These are phyloP conservation scores for Teunomyces lycoperdinae DNA, from an alignment of 805 yeast species.

Conservation along the genomic window DNA sequence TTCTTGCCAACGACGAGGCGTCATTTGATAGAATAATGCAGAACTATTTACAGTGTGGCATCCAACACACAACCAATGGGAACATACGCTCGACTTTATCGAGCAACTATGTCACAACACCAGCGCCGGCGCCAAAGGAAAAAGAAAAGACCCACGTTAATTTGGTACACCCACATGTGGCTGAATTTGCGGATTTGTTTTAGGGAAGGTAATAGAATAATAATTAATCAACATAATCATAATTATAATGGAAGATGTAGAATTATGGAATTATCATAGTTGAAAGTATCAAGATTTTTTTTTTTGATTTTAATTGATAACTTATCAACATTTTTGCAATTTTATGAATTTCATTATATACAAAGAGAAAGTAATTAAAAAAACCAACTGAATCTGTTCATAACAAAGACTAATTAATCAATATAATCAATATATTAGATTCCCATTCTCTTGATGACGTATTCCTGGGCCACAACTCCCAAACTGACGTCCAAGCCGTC, in stretches of 20 bases:
- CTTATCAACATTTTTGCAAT: too few relatives aligned
- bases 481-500: constrained; percentile 71
- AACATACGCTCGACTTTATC: constrained; percentile 5
- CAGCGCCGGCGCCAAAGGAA: not conserved
- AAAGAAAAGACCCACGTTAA: not conserved
- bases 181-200: constrained; percentile 45
- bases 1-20: constrained; percentile 49
- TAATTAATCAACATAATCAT: not conserved
- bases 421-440: constrained; percentile 21
- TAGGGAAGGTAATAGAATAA: constrained; percentile 9
- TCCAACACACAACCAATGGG: constrained; percentile 18
- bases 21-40: constrained; percentile 44
- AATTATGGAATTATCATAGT: too few relatives aligned
- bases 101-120: constrained; percentile 1
- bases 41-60: constrained; percentile 33
- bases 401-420: not conserved
- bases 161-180: constrained; percentile 40
- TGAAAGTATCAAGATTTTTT: not conserved
- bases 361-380: not conserved
- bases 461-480: constrained; percentile 87
- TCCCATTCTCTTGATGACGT: constrained; percentile 90
- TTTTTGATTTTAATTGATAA: not conserved
- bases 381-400: not conserved
- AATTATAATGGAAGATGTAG: not conserved
- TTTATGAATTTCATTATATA: too few relatives aligned